Conservation (phyloP, 2,329 filamentous ascomycete genomes). For the Aspergillus jensenii region DNA sequence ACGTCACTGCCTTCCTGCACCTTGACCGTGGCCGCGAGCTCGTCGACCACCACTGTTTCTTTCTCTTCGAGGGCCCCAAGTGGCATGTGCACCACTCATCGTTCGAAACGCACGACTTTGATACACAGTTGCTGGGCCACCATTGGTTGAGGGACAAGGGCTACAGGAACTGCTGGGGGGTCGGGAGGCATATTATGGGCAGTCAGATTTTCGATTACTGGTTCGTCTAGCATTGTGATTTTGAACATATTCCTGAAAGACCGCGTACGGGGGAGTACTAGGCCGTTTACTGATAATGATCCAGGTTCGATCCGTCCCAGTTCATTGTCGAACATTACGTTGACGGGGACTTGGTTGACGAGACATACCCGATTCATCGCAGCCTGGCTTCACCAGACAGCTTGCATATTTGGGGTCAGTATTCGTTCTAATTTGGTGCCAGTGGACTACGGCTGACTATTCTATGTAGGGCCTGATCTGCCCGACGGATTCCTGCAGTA, state of each 20-base stretch:
- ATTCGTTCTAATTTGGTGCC: no score
- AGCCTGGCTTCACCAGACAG: slow-evolving; percentile 32
- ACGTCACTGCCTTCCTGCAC: slow-evolving; percentile 48
- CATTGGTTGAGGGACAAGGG: slow-evolving; percentile 49
- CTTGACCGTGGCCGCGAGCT: slow-evolving; percentile 49
- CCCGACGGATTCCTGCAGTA: no score
- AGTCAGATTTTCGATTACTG: slow-evolving; percentile 20
- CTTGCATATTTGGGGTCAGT: slow-evolving; percentile 33
- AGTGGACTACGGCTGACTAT: no score
- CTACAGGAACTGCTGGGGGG: slow-evolving; percentile 35
- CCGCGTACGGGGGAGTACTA: no score
- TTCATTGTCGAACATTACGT: slow-evolving; percentile 20
- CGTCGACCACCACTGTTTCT: slow-evolving; percentile 56
- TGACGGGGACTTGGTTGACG: slow-evolving; percentile 15
- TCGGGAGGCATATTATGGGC: slow-evolving; percentile 17
- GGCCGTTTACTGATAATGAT: background rate
- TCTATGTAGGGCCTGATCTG: no score
- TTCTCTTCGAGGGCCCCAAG: slow-evolving; percentile 39
- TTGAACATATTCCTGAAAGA: no score
- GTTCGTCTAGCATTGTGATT: background rate
- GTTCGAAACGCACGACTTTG: slow-evolving; percentile 55
- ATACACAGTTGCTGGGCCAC: slow-evolving; percentile 53
- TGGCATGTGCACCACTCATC: slow-evolving; percentile 51
- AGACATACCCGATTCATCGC: slow-evolving; percentile 31
- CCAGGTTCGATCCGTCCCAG: slow-evolving; percentile 9